These are phyloP conservation scores for Leccinellum rugosiceps DNA, from an alignment of 768 basidiomycete genomes.

Conservation along the genomic window DNA sequence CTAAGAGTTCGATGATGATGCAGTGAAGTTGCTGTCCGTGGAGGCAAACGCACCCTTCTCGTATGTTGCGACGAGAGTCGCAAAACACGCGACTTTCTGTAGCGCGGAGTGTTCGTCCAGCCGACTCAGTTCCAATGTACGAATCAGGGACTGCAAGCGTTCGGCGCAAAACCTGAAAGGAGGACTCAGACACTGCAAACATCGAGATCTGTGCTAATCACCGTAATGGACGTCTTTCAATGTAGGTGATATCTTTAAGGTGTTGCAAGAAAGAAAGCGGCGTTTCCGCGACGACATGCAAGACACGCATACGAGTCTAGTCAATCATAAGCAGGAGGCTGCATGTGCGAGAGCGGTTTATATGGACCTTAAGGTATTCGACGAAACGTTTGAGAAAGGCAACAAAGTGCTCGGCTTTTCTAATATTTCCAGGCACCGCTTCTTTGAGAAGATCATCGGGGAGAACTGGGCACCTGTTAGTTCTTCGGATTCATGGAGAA, in stretches of 20 bases:
- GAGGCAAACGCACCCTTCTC: constrained; percentile 69
- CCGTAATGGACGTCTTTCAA: constrained; percentile 91
- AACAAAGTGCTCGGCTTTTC: constrained; percentile 98
- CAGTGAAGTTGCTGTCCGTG: neutral
- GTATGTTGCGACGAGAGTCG: constrained; percentile 95
- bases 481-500: neutral
- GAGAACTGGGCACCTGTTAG: constrained; percentile 52
- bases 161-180: constrained; percentile 87
- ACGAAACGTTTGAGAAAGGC: constrained; percentile 98
- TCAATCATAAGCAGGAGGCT: constrained; percentile 9
- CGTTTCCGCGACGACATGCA: constrained; percentile 98
- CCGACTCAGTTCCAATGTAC: constrained; percentile 84
- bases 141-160: constrained; percentile 87
- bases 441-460: constrained; percentile 94
- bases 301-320: constrained; percentile 97
- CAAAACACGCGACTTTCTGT: constrained; percentile 95
- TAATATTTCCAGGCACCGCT: constrained; percentile 96
- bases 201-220: constrained; percentile 32
- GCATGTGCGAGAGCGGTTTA: neutral
- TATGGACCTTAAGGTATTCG: constrained; percentile 88
- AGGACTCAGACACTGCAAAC: neutral
- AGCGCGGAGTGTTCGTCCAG: constrained; percentile 89
- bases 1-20: constrained; percentile 36
- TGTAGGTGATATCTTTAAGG: constrained; percentile 98
- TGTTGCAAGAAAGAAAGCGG: constrained; percentile 96